phyloP scores from a whole-genome alignment of 768 basidiomycete genomes.

The Rhodosporidiobolus sp. region DNA sequence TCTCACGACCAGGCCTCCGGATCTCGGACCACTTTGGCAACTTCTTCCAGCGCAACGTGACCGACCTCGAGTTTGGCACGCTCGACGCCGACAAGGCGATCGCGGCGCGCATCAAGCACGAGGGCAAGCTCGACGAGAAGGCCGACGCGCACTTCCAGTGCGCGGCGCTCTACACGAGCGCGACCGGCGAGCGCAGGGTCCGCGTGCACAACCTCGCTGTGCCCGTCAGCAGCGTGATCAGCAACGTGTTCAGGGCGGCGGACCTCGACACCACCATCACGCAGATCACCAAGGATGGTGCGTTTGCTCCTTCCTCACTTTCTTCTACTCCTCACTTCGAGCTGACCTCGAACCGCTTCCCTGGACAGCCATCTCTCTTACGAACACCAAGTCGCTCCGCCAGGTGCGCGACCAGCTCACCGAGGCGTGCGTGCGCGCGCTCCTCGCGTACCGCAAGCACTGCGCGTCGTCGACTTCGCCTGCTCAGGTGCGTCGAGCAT shows the following conservation, averaged over 20 bases:
- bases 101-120: conserved; percentile 70
- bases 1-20: conserved; percentile 44
- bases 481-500: conserved; percentile 63
- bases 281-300: conserved; percentile 73
- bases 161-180: conserved; percentile 80
- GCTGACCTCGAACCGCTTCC: not conserved
- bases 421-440: conserved; percentile 72
- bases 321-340: not conserved
- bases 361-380: conserved; percentile 64
- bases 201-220: conserved; percentile 81
- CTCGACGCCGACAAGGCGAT: conserved; percentile 80
- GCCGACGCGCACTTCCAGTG: conserved; percentile 76
- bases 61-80: conserved; percentile 73
- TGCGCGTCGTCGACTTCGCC: conserved; percentile 74
- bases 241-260: conserved; percentile 83
- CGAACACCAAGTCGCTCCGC: conserved; percentile 61
- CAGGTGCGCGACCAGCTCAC: conserved; percentile 81
- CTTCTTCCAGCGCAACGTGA: conserved; percentile 64
- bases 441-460: conserved; percentile 81
- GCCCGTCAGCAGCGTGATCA: conserved; percentile 75
- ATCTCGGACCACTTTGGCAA: conserved; percentile 62
- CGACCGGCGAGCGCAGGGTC: conserved; percentile 73
- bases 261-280: conserved; percentile 82
- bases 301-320: conserved; percentile 37
- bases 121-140: conserved; percentile 62